Conservation (phyloP, 1,139 yeast species). For the Zygosaccharomyces sapae region DNA sequence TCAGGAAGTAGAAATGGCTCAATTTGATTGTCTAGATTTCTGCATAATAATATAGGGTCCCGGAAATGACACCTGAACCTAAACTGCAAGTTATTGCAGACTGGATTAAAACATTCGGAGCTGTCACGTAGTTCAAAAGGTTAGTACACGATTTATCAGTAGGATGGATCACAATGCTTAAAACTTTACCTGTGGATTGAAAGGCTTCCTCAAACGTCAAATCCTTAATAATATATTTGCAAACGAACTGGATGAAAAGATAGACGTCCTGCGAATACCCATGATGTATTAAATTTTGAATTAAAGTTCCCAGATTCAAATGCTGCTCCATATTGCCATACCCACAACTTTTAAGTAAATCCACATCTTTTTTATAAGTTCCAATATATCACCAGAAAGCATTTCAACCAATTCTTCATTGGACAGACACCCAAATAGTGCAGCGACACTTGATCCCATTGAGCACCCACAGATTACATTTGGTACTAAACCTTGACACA, state of each 20-base stretch:
- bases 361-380: conserved; percentile 37
- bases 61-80: conserved; percentile 61
- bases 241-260: conserved; percentile 71
- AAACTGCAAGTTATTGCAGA: conserved; percentile 62
- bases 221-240: conserved; percentile 67
- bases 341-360: conserved; percentile 46
- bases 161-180: conserved; percentile 88
- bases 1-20: conserved; percentile 39
- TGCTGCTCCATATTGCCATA: conserved; percentile 56
- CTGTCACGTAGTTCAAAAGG: conserved; percentile 80
- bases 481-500: conserved; percentile 71
- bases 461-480: conserved; percentile 89
- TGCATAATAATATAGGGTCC: conserved; percentile 61
- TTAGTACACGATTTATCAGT: conserved; percentile 67
- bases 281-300: conserved; percentile 63
- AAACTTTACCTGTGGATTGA: conserved; percentile 72
- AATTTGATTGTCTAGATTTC: conserved; percentile 59
- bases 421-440: conserved; percentile 69
- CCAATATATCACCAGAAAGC: conserved; percentile 37
- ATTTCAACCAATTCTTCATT: conserved; percentile 36
- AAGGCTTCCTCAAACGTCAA: conserved; percentile 92
- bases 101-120: conserved; percentile 90
- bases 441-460: conserved; percentile 89
- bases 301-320: conserved; percentile 59
- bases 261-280: conserved; percentile 85